phyloP scores from a whole-genome alignment of 306 rosid genomes.

The Nissolia schottii region DNA sequence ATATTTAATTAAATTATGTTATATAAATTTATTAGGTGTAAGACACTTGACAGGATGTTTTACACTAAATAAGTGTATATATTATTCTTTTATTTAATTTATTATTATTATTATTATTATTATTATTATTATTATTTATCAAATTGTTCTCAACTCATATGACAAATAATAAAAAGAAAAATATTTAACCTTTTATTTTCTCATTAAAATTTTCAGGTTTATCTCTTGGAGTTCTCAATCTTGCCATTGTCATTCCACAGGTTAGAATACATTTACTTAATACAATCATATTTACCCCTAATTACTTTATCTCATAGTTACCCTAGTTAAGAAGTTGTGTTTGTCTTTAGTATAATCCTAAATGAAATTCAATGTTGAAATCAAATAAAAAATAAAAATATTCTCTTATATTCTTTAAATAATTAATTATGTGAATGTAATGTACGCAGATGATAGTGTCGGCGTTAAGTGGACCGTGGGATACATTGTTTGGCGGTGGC shows the following conservation, averaged over 20 bases:
- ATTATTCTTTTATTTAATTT: no score
- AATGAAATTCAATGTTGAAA: not conserved
- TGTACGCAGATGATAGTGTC: slow-evolving; percentile 56
- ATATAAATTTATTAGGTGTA: no score
- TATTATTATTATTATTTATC: not conserved
- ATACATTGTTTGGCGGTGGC: slow-evolving; percentile 69
- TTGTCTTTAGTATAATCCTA: not conserved
- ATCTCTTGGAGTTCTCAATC: slow-evolving; percentile 64
- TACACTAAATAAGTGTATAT: no score
- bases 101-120: no score
- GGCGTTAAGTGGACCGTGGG: slow-evolving; percentile 53
- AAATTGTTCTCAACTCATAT: not conserved
- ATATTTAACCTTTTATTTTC: not conserved
- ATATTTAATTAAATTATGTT: no score
- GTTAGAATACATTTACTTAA: slow-evolving; percentile 5
- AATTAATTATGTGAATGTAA: not conserved
- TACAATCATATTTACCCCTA: not conserved
- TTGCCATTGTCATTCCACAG: slow-evolving; percentile 67
- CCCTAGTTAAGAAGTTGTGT: no score
- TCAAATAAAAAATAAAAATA: not conserved
- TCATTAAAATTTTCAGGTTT: slow-evolving; percentile 37
- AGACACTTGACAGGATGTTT: no score
- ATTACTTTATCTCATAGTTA: no score
- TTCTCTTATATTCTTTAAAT: not conserved
- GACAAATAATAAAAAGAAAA: not conserved